Evolutionary conservation across 441 rosid genomes (phyloP).

Genomic region (Erysimum pusillum): DNA sequence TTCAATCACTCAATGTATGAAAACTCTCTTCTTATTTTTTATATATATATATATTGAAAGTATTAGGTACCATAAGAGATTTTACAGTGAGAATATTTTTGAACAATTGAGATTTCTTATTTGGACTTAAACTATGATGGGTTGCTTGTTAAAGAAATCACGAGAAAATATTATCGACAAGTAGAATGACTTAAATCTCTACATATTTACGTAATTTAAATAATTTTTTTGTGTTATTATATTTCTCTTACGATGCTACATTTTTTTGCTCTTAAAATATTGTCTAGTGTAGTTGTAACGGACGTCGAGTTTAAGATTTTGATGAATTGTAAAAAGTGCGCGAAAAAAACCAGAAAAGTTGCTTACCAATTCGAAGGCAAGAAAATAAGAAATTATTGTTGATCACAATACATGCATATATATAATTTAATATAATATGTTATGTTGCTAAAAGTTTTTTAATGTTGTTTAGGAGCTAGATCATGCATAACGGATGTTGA

Average conservation of each 20-base stretch:
- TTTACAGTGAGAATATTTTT: background rate
- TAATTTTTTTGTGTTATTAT: background rate
- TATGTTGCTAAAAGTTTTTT: background rate
- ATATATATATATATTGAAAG: background rate
- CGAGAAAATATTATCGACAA: background rate
- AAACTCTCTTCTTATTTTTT: background rate
- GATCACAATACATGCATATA: background rate
- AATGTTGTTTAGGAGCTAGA: background rate
- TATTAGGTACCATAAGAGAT: background rate
- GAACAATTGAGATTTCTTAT: background rate
- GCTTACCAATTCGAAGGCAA: constrained; percentile 2
- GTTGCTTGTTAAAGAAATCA: background rate
- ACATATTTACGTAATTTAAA: background rate
- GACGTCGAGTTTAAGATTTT: background rate
- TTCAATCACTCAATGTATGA: background rate
- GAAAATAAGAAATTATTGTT: background rate
- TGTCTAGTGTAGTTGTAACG: background rate
- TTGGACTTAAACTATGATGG: background rate
- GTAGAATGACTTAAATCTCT: background rate
- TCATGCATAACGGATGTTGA: background rate
- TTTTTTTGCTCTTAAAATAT: background rate
- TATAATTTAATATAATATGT: background rate
- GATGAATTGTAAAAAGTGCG: background rate
- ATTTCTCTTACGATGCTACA: background rate
- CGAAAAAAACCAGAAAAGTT: background rate